Evolutionary conservation across 495 filamentous ascomycete genomes (phyloP), one percentile per base, ranked within the genome.

Genomic region (Podospora fimiseda): DNA sequence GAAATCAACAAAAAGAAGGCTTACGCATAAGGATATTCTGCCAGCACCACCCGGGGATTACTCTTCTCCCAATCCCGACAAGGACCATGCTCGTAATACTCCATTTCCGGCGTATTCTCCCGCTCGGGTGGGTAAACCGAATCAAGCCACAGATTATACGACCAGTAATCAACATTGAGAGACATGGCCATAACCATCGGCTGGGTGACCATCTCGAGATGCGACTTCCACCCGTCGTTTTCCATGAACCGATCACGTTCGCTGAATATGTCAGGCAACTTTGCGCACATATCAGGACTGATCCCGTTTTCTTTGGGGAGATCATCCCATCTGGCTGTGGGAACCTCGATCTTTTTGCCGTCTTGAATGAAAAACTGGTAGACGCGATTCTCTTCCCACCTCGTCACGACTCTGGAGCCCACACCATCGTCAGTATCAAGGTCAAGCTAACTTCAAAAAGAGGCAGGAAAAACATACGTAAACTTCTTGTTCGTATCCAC

Each of bases 111-210:
- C 14, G 43, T 70, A 53, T 76, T 11, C 27, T 11, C 27, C 27
- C 27, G n/a, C n/a, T n/a, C 72, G n/a, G 74, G 70, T 1, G 86
- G 87, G 70, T 83, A 88, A 63, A 65, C 73, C 60, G 80, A 80
- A 72, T 90, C 87, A 54, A 92, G 80, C 88, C 88, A 90, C 51
- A 83, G 23, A 18, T 57, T 60, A 42, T 56, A 48, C 2, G 49
- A 9, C 27, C 48, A 24, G 22, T 24, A 23, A 66, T 88, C 84
- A 60, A 85, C 81, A 80, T 82, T 85, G 60, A 89, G 66, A 52
- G 78, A 82, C 74, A 89, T 74, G 56, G 84, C 82, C 9, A 89
- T 74, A 36, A 86, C 86, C 82, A 88, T 82, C 43, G 78, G 81
- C 20, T 72, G 51, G 15, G 59, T 64, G 23, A 87, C 57, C 8